These are phyloP conservation scores for Stephanocyclus meneghinianus DNA, from an alignment of 352 stramenopile genomes.

Conservation along the genomic window DNA sequence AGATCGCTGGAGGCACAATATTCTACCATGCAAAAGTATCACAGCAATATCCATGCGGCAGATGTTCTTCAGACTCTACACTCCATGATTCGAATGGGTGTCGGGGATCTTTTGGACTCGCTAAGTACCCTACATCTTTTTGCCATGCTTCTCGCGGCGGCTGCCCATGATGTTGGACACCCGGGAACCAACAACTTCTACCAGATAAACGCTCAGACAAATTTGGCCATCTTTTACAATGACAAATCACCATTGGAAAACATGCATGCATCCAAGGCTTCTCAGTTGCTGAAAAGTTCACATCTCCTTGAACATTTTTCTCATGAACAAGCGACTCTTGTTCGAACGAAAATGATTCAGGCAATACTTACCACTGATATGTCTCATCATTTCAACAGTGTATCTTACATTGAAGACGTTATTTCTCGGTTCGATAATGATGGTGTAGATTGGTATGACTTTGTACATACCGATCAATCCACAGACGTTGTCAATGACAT, in stretches of 20 bases:
- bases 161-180: conserved; percentile 90
- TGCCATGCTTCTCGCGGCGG: conserved; percentile 85
- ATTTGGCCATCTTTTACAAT: conserved; percentile 90
- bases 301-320: conserved; percentile 45
- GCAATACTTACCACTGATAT: conserved; percentile 71
- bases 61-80: conserved; percentile 74
- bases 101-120: conserved; percentile 18
- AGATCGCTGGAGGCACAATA: conserved; percentile 46
- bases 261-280: conserved; percentile 65
- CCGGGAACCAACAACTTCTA: conserved; percentile 88
- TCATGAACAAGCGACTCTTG: conserved; percentile 18
- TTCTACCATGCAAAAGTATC: conserved; percentile 56
- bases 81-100: conserved; percentile 51
- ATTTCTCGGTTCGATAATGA: conserved; percentile 17
- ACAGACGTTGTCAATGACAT: conserved; percentile 22
- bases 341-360: conserved; percentile 57
- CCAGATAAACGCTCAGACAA: conserved; percentile 83
- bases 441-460: conserved; percentile 18
- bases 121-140: conserved; percentile 59
- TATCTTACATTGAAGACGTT: conserved; percentile 47
- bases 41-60: conserved; percentile 75
- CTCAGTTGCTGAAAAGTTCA: conserved; percentile 29
- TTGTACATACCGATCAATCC: conserved; percentile 11
- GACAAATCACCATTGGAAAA: conserved; percentile 88
- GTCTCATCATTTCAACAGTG: conserved; percentile 58